These are phyloP conservation scores for Euclidium syriacum DNA, from an alignment of 345 rosid species.

Conservation along the genomic window DNA sequence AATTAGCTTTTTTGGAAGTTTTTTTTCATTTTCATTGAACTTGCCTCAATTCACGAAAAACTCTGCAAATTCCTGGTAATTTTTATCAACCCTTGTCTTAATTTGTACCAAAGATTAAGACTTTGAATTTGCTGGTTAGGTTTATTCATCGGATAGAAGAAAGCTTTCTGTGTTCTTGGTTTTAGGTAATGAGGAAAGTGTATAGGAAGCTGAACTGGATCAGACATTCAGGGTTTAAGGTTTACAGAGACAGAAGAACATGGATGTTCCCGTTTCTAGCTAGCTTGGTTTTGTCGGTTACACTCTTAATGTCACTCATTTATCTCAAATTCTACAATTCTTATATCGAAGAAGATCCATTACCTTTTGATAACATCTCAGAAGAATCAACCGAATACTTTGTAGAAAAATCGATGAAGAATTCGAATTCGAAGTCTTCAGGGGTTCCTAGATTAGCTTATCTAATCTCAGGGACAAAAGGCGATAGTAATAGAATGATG, in stretches of 20 bases:
- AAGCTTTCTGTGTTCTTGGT: neutral
- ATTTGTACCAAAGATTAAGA: constrained; percentile 16
- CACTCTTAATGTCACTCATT: constrained; percentile 45
- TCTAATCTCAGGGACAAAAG: constrained; percentile 71
- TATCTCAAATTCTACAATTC: constrained; percentile 40
- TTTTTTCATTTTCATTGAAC: constrained; percentile 6
- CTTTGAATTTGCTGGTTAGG: constrained; percentile 6
- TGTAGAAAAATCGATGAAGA: constrained; percentile 41
- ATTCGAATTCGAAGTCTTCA: constrained; percentile 22
- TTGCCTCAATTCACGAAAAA: neutral
- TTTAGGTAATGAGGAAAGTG: constrained; percentile 39
- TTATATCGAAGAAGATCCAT: constrained; percentile 35
- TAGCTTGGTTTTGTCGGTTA: constrained; percentile 65
- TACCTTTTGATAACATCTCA: constrained; percentile 41
- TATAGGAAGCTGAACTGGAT: constrained; percentile 40
- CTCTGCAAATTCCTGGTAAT: constrained; percentile 15
- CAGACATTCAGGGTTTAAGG: constrained; percentile 55
- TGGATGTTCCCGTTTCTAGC: constrained; percentile 81
- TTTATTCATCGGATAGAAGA: neutral
- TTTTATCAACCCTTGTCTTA: neutral
- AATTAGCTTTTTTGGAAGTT: neutral
- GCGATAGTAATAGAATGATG: constrained; percentile 69
- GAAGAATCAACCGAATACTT: constrained; percentile 57
- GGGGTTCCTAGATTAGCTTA: constrained; percentile 60
- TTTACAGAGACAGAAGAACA: constrained; percentile 65